Base-by-base conservation (phyloP, 257 asterid genomes). In the Jacaranda copaia region DNA sequence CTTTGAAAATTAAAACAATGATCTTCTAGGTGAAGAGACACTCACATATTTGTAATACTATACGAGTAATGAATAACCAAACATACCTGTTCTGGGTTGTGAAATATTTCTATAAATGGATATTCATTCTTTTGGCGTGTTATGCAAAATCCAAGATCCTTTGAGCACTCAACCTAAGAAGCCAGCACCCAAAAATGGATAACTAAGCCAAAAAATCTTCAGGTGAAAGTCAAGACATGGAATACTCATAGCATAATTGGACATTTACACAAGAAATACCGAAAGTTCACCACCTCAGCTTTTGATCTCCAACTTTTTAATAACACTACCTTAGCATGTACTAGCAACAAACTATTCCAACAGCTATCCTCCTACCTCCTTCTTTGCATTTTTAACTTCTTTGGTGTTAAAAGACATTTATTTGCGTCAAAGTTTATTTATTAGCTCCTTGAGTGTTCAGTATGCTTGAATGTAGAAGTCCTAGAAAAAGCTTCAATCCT, bases 141-240 rank as follows among this genome's bases (percentile, higher is more conserved):
- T 79, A 95, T 81, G 86, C 99, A 95, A 86, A 95, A 95, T 77
- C 98, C 98, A 40, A 98, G 99, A 81, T 89, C 93, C 81, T 88
- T 95, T 2, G 98, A 94, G 83, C 97, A 95, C 85, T 95, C 99
- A 64, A 94, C 97, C 99, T 92, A 83, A 74, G 70, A 55, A 68
- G 70, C 62, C 70, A 74, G 61, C 81, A 74, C 73, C 39, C 77
- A 71, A 70, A 68, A 38, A 61, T 10, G 51, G 60, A 52, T 58
- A 48, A 76, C n/a, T n/a, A n/a, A n/a, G 12, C 18, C 4, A 14
- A 78, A 73, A 20, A 20, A 16, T 16, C 25, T 70, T n/a, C 57
- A 68, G 3, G 25, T 35, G 67, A 70, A n/a, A 69, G n/a, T 72
- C 49, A 65, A 45, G 55, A 49, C 8, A 18, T 58, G 32, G 62